Conservation (phyloP, 345 rosid species). For the Eucalyptus sp. region DNA sequence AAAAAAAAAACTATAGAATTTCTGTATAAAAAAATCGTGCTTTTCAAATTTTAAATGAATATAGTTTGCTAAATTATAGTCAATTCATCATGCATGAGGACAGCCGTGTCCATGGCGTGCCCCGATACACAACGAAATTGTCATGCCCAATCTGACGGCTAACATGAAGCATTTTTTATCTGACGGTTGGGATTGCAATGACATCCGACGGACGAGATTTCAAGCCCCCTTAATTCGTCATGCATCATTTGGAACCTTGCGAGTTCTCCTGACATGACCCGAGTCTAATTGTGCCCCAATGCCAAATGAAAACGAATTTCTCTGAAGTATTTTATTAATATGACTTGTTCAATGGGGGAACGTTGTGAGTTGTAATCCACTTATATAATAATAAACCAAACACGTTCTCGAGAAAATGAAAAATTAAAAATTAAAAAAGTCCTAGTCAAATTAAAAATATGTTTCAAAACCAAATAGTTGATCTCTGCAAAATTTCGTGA, state of each 20-base stretch:
- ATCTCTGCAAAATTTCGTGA: too few species aligned
- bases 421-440: too few species aligned
- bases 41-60: background rate
- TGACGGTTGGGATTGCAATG: too few species aligned
- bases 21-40: background rate
- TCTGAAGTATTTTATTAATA: background rate
- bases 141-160: too few species aligned
- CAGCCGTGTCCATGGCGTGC: too few species aligned
- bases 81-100: too few species aligned
- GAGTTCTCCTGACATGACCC: background rate
- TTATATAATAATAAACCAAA: background rate
- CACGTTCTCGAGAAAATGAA: too few species aligned
- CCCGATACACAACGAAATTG: too few species aligned
- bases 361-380: constrained; percentile 20
- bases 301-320: background rate
- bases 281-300: background rate
- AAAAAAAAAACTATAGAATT: background rate
- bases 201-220: too few species aligned
- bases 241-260: background rate
- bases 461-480: too few species aligned
- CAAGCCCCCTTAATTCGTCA: background rate
- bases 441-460: too few species aligned
- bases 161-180: too few species aligned
- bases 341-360: background rate
- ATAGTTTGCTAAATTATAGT: background rate